Conservation (phyloP, 2,329 filamentous ascomycete genomes). For the Macrophomina tecta region DNA sequence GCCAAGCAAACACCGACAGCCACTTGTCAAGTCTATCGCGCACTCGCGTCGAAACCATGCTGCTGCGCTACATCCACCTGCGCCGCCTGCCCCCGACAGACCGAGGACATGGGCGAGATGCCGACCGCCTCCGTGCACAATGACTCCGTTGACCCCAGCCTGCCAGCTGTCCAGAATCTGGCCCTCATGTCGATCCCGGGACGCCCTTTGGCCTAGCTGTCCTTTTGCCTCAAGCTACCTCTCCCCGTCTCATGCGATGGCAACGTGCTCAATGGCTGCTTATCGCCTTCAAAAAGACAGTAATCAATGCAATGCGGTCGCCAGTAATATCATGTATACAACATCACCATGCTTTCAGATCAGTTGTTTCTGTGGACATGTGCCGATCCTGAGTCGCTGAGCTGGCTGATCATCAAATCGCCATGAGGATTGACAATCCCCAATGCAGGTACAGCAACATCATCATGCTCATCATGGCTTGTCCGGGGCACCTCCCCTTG, state of each 20-base stretch:
- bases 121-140: background rate
- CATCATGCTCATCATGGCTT: background rate
- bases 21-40: background rate
- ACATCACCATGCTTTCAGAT: background rate
- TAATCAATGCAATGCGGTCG: background rate
- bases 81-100: background rate
- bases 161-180: constrained; percentile 10
- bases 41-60: background rate
- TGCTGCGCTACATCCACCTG: no score
- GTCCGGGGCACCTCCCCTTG: background rate
- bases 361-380: background rate
- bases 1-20: background rate
- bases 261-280: background rate
- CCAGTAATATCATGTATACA: background rate
- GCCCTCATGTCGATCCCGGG: constrained; percentile 4
- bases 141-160: background rate
- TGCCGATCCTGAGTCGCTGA: constrained; percentile 18
- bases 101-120: background rate
- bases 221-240: background rate
- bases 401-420: constrained; percentile 21
- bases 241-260: background rate
- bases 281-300: background rate
- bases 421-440: background rate
- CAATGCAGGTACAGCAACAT: constrained; percentile 15
- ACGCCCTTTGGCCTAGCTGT: background rate